phyloP scores from a whole-genome alignment of 257 asterid species.

The Datura wrightii region DNA sequence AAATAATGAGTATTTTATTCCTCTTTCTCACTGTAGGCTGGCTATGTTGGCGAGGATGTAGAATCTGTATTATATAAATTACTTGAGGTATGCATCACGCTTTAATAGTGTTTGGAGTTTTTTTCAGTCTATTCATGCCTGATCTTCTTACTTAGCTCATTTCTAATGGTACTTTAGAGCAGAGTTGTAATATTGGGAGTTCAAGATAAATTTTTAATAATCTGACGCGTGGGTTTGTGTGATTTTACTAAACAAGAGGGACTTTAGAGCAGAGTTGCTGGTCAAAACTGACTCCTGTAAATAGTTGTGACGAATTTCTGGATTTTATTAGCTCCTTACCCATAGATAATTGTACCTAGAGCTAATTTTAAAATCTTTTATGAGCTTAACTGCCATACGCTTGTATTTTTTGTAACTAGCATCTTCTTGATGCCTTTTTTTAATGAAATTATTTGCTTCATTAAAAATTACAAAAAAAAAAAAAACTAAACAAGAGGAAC shows the following conservation, averaged over 20 bases:
- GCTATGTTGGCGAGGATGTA: conserved; percentile 97
- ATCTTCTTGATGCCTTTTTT: too few species aligned
- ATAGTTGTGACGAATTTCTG: too few species aligned
- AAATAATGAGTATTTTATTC: not conserved
- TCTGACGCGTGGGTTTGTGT: not conserved
- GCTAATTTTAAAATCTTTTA: too few species aligned
- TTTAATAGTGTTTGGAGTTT: not conserved
- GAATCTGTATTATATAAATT: conserved; percentile 82
- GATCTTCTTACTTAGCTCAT: not conserved
- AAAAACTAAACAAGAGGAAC: not conserved
- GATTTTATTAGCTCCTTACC: too few species aligned
- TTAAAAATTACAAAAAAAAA: too few species aligned
- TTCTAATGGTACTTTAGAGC: not conserved
- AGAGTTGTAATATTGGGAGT: not conserved
- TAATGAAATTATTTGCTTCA: too few species aligned
- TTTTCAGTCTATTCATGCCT: not conserved
- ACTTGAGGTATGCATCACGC: conserved; percentile 62
- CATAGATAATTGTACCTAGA: too few species aligned
- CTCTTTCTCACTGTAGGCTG: conserved; percentile 65
- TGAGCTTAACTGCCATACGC: too few species aligned
- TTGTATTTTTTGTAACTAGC: too few species aligned
- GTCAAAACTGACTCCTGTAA: too few species aligned
- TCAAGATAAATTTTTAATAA: not conserved
- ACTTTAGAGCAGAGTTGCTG: too few species aligned
- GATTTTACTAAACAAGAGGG: not conserved